A percentile compares a stretch with the other conserved stretches of the same genome.
phyloP scores from a whole-genome alignment of 2,329 filamentous ascomycete species.

The Neonectria punicea region DNA sequence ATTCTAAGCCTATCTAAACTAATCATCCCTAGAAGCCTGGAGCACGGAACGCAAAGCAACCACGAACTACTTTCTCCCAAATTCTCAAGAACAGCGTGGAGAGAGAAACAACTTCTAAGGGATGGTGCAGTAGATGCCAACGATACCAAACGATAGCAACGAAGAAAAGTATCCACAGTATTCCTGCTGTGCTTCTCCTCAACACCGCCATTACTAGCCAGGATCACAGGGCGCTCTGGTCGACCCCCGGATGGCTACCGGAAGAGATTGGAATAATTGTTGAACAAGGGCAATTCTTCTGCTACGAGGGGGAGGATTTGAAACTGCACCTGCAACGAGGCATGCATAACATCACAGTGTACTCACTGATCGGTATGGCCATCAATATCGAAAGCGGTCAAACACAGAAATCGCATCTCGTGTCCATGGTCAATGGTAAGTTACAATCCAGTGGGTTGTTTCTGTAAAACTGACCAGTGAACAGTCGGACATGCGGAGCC shows the following conservation, averaged over 20 bases:
- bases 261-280: constrained; percentile 94
- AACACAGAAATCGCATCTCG: constrained; percentile 88
- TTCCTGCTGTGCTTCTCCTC: constrained; percentile 88
- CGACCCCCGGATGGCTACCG: constrained; percentile 88
- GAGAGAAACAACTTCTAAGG: constrained; percentile 85
- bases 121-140: constrained; percentile 93
- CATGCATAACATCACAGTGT: constrained; percentile 84
- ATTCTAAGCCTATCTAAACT: background rate
- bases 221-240: constrained; percentile 85
- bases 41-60: constrained; percentile 60
- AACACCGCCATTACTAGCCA: constrained; percentile 80
- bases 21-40: constrained; percentile 55
- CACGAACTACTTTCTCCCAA: constrained; percentile 80
- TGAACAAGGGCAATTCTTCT: constrained; percentile 91
- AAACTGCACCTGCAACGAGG: constrained; percentile 82
- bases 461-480: constrained; percentile 37
- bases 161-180: constrained; percentile 82
- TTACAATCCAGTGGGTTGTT: background rate
- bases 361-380: constrained; percentile 90
- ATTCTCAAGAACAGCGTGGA: constrained; percentile 94
- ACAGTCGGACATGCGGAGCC: constrained; percentile 74
- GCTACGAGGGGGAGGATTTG: constrained; percentile 92
- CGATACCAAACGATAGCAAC: constrained; percentile 90
- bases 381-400: constrained; percentile 89
- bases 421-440: constrained; percentile 86